Conservation (phyloP, 202 grass and related monocot species). For the Setaria viridis region DNA sequence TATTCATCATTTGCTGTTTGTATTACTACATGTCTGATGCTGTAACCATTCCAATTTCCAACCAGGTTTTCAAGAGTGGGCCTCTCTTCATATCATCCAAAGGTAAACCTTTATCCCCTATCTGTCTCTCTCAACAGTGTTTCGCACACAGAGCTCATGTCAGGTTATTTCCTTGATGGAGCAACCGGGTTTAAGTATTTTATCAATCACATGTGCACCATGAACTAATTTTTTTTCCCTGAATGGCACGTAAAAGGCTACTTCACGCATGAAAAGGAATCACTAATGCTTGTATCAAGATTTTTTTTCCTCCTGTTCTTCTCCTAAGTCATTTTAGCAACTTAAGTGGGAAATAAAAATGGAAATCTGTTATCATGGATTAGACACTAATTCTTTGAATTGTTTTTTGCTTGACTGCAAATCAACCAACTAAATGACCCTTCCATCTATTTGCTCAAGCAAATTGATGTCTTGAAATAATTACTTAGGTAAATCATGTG, state of each 20-base stretch:
- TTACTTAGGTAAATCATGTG: neutral
- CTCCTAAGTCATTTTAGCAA: neutral
- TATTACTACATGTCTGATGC: slow-evolving; percentile 41
- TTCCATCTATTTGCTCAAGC: neutral
- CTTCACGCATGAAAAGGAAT: slow-evolving; percentile 7
- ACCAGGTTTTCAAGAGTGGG: slow-evolving; percentile 97
- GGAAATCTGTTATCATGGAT: neutral
- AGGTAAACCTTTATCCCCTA: slow-evolving; percentile 52
- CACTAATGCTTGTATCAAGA: slow-evolving; percentile 11
- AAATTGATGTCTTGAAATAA: neutral
- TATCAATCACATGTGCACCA: neutral
- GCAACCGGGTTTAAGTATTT: slow-evolving; percentile 14
- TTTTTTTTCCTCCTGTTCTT: neutral
- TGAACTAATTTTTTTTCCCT: neutral
- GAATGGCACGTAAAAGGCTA: slow-evolving; percentile 16
- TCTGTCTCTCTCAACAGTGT: neutral
- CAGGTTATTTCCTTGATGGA: slow-evolving; percentile 11
- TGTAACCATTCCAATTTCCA: slow-evolving; percentile 25
- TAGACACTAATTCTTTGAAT: neutral
- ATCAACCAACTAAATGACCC: slow-evolving; percentile 35
- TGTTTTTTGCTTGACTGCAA: neutral
- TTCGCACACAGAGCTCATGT: neutral
- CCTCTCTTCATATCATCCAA: slow-evolving; percentile 99
- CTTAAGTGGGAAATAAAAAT: slow-evolving; percentile 24
- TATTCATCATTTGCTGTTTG: slow-evolving; percentile 23